phyloP scores from a whole-genome alignment of 2,329 filamentous ascomycete species.

The Stagonosporopsis tanaceti region DNA sequence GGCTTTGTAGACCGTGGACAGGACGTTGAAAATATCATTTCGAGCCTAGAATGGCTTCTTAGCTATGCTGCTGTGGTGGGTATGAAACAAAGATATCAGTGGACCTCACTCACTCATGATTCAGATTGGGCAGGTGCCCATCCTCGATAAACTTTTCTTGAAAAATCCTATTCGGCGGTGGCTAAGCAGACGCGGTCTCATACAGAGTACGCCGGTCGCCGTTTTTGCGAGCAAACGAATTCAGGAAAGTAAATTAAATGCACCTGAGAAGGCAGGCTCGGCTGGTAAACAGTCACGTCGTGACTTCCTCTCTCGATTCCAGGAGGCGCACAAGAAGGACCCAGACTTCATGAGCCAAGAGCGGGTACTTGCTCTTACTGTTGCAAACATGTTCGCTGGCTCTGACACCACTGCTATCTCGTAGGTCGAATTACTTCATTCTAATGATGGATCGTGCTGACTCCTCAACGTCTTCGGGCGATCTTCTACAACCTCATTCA shows the following conservation, averaged over 20 bases:
- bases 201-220: conserved; percentile 9
- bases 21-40: conserved; percentile 24
- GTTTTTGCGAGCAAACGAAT: conserved; percentile 20
- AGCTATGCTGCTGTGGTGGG: not conserved
- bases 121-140: too few species aligned
- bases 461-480: conserved; percentile 33
- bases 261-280: not conserved
- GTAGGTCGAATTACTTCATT: not conserved
- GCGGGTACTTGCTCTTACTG: conserved; percentile 26
- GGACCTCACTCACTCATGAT: too few species aligned
- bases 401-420: conserved; percentile 50
- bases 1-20: conserved; percentile 29
- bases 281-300: not conserved
- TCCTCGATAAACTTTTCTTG: too few species aligned
- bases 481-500: conserved; percentile 50
- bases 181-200: too few species aligned
- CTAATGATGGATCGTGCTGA: not conserved
- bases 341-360: conserved; percentile 20
- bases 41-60: conserved; percentile 18
- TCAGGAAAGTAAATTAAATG: conserved; percentile 1
- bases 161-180: too few species aligned
- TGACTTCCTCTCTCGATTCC: conserved; percentile 24
- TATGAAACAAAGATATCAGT: too few species aligned
- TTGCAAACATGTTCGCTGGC: conserved; percentile 24
- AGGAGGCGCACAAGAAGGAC: conserved; percentile 23